Evolutionary conservation across 306 rosid genomes (phyloP).

Genomic region (Hippophae gyantsensis): DNA sequence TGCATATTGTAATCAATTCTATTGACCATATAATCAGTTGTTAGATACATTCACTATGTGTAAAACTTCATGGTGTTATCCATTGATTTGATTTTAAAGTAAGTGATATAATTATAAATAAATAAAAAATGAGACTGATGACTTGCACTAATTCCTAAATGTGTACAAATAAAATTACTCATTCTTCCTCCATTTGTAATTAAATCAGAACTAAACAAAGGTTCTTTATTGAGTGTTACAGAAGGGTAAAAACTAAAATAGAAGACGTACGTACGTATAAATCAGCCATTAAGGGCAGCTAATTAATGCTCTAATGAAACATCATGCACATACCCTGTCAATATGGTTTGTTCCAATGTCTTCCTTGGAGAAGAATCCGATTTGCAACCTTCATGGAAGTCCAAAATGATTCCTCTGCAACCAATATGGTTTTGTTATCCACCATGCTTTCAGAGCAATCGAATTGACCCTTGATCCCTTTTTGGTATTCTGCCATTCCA

Average conservation of each 20-base stretch:
- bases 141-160: no score
- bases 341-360: slow-evolving; percentile 15
- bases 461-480: slow-evolving; percentile 17
- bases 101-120: no score
- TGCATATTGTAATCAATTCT: no score
- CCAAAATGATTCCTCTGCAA: slow-evolving; percentile 35
- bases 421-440: slow-evolving; percentile 31
- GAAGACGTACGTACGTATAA: neutral
- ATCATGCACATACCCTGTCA: slow-evolving; percentile 71
- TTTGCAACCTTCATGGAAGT: slow-evolving; percentile 41
- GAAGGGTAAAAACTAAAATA: neutral
- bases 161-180: no score
- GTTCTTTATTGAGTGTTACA: neutral
- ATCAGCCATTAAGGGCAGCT: slow-evolving; percentile 29
- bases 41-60: no score
- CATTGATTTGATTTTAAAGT: no score
- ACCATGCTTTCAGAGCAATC: slow-evolving; percentile 20
- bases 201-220: no score
- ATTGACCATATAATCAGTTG: no score
- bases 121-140: no score
- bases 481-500: slow-evolving; percentile 26
- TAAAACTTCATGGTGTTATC: no score
- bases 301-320: slow-evolving; percentile 37
- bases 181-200: no score
- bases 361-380: slow-evolving; percentile 27